Evolutionary conservation across 2,329 filamentous ascomycete genomes (phyloP).

Genomic region (Aspergillus thermomutatus): DNA sequence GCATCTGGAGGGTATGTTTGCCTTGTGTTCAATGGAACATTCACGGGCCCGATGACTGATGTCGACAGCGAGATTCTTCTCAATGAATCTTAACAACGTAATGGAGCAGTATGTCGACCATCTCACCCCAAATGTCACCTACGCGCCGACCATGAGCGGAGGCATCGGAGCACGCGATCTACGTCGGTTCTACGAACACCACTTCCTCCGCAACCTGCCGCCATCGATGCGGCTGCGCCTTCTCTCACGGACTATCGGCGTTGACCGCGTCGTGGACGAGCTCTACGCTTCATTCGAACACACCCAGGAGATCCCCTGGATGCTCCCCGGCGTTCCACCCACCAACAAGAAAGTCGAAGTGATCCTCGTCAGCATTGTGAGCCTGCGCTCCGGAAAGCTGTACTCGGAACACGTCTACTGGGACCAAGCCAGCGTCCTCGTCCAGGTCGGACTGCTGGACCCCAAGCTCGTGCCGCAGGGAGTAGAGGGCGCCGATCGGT

Average conservation of each 20-base stretch:
- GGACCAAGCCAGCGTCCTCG: constrained; percentile 60
- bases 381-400: constrained; percentile 51
- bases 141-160: constrained; percentile 37
- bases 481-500: constrained; percentile 35
- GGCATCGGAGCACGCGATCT: constrained; percentile 42
- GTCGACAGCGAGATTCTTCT: constrained; percentile 30
- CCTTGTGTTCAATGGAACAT: neutral
- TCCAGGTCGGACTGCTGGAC: constrained; percentile 57
- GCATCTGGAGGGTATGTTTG: constrained; percentile 31
- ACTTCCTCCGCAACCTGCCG: constrained; percentile 53
- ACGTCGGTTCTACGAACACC: constrained; percentile 53
- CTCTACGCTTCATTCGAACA: constrained; percentile 57
- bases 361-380: constrained; percentile 55
- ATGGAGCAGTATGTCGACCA: constrained; percentile 31
- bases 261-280: constrained; percentile 61
- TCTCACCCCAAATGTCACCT: constrained; percentile 28
- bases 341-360: constrained; percentile 57
- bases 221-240: constrained; percentile 52
- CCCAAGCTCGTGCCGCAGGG: constrained; percentile 52
- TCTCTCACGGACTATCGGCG: constrained; percentile 56
- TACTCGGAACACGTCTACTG: constrained; percentile 60
- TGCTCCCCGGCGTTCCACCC: constrained; percentile 56
- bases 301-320: constrained; percentile 55
- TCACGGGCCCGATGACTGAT: neutral
- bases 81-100: constrained; percentile 25